Percentiles rank a stretch among this genome's conserved stretches.
Evolutionary conservation across 352 stramenopile species (phyloP).

Genomic region (Blastocystis hominis): DNA sequence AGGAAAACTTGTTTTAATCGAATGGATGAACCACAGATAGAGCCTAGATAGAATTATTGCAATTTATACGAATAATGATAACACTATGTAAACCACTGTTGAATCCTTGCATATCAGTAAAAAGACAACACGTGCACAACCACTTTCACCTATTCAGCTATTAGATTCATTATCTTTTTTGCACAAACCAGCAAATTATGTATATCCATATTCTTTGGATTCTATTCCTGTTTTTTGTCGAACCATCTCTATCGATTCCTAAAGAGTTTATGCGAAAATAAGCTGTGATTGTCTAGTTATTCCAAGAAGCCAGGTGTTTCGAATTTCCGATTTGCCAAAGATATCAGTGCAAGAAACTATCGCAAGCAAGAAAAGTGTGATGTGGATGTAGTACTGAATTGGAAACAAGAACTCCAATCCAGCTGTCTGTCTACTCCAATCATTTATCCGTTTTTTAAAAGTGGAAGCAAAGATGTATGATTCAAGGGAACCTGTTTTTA

Average conservation of each 20-base stretch:
- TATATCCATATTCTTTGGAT: neutral
- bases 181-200: neutral
- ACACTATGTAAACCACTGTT: too few relatives aligned
- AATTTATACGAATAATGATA: too few relatives aligned
- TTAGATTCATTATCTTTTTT: too few relatives aligned
- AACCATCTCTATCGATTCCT: neutral
- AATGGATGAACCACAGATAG: too few relatives aligned
- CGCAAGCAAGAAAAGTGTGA: constrained; percentile 25
- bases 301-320: constrained; percentile 1
- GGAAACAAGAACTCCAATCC: constrained; percentile 39
- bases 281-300: neutral
- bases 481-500: neutral
- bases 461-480: constrained; percentile 6
- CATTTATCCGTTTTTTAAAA: neutral
- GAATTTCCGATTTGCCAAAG: neutral
- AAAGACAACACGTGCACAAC: too few relatives aligned
- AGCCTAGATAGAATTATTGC: too few relatives aligned
- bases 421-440: constrained; percentile 27
- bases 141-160: too few relatives aligned
- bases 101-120: too few relatives aligned
- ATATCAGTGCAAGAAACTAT: constrained; percentile 10
- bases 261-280: neutral
- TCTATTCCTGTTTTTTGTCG: neutral
- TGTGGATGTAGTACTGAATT: constrained; percentile 11
- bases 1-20: too few relatives aligned